Evolutionary conservation across 768 basidiomycete genomes (phyloP).

Genomic region (Udeniomyces megalosporus): DNA sequence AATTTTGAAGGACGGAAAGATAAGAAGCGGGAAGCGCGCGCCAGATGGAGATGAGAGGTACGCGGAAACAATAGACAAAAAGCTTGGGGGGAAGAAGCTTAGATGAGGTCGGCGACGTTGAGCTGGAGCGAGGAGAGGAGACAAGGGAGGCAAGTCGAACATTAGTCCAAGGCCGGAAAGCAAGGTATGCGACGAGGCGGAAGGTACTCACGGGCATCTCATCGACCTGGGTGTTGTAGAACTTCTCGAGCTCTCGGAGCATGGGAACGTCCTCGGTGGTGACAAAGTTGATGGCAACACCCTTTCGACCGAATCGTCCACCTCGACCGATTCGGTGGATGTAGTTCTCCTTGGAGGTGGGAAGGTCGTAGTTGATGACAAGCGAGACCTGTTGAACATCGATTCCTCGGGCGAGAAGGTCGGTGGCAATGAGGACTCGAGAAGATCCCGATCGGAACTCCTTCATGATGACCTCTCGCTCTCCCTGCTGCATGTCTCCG

Average conservation of each 20-base stretch:
- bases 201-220: constrained; percentile 63
- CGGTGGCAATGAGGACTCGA: constrained; percentile 87
- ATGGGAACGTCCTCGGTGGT: constrained; percentile 93
- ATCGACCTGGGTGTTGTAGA: constrained; percentile 79
- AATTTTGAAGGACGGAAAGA: no score
- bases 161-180: no score
- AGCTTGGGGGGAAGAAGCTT: constrained; percentile 21
- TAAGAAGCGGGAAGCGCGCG: no score
- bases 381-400: constrained; percentile 96
- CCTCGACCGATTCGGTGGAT: constrained; percentile 99
- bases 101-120: constrained; percentile 93
- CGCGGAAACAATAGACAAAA: not conserved
- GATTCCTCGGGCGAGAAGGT: constrained; percentile 95
- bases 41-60: no score
- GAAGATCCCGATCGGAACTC: constrained; percentile 80
- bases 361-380: constrained; percentile 58
- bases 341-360: constrained; percentile 31
- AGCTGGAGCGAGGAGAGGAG: constrained; percentile 27
- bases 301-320: constrained; percentile 96
- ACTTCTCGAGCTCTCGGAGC: constrained; percentile 88
- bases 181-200: not conserved
- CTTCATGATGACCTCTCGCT: constrained; percentile 89
- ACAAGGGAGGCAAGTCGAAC: not conserved
- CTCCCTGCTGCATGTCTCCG: constrained; percentile 90
- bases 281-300: constrained; percentile 97